Conservation (phyloP, 2,329 filamentous ascomycete species). For the Ramichloridium luteum region DNA sequence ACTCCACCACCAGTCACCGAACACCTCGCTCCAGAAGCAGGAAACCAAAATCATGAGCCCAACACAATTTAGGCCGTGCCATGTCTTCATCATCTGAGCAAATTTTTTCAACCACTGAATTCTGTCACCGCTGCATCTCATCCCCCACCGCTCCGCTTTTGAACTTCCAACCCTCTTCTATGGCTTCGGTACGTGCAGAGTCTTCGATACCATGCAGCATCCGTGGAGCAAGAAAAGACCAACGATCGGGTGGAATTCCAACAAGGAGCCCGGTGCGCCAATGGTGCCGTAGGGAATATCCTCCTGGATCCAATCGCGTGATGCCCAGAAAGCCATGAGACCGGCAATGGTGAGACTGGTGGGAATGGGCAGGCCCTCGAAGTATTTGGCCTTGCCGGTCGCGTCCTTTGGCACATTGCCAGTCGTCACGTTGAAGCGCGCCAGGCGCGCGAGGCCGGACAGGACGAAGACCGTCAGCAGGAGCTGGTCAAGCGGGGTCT, state of each 20-base stretch:
- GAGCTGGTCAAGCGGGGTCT: conserved; percentile 71
- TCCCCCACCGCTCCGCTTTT: no score
- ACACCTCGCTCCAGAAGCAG: no score
- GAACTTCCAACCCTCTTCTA: conserved; percentile 7
- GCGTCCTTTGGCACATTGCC: conserved; percentile 81
- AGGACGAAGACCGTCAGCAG: conserved; percentile 82
- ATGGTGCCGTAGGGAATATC: conserved; percentile 64
- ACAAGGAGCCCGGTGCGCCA: conserved; percentile 49
- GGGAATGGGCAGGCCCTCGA: conserved; percentile 93
- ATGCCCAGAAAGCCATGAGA: conserved; percentile 83
- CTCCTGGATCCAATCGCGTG: conserved; percentile 65
- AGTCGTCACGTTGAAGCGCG: conserved; percentile 95
- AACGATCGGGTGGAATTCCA: conserved; percentile 78
- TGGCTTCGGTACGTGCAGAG: conserved; percentile 85
- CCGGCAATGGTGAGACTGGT: conserved; percentile 71
- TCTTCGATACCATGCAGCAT: conserved; percentile 91
- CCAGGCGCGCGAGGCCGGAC: conserved; percentile 82
- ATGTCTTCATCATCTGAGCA: no score
- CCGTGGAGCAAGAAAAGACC: conserved; percentile 77
- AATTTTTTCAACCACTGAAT: no score
- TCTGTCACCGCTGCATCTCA: no score
- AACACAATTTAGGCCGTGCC: no score
- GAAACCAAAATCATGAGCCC: no score
- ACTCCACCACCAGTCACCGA: no score
- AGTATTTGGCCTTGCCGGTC: conserved; percentile 83